Evolutionary conservation across 345 rosid species (phyloP).

Genomic region (Schrenkiella parvula): DNA sequence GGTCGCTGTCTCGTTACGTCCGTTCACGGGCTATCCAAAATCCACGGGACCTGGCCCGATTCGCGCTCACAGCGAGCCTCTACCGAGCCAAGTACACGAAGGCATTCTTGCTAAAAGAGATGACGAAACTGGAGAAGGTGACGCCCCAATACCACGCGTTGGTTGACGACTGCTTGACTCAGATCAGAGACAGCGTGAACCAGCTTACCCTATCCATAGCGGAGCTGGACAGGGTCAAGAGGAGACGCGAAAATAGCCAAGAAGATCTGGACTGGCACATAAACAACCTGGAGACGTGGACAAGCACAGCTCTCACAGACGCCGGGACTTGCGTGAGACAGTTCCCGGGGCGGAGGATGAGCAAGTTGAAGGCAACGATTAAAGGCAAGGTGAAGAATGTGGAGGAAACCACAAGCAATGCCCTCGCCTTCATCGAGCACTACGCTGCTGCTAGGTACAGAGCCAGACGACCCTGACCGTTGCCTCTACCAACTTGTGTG

Average conservation of each 20-base stretch:
- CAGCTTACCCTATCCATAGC: conserved; percentile 57
- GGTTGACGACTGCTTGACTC: conserved; percentile 60
- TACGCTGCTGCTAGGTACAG: conserved; percentile 48
- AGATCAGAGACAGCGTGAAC: conserved; percentile 47
- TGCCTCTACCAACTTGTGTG: neutral
- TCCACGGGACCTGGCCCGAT: conserved; percentile 57
- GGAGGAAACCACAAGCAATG: conserved; percentile 75
- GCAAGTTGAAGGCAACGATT: conserved; percentile 65
- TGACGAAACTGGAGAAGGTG: conserved; percentile 32
- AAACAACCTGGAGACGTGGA: conserved; percentile 68
- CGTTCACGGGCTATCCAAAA: conserved; percentile 36
- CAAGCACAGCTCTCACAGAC: conserved; percentile 70
- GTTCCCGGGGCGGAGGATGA: conserved; percentile 53
- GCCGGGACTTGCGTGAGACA: conserved; percentile 52
- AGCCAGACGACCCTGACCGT: conserved; percentile 32
- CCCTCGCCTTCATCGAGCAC: conserved; percentile 63
- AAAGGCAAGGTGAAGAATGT: conserved; percentile 74
- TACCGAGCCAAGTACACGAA: conserved; percentile 47
- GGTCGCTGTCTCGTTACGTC: conserved; percentile 43
- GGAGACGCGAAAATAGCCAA: neutral
- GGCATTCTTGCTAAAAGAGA: conserved; percentile 50
- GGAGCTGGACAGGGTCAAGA: conserved; percentile 47
- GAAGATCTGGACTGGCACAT: conserved; percentile 47
- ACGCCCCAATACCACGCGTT: conserved; percentile 43
- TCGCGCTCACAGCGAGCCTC: conserved; percentile 61